phyloP scores from a whole-genome alignment of 495 filamentous ascomycete genomes.

The Hyaloscypha finlandica region DNA sequence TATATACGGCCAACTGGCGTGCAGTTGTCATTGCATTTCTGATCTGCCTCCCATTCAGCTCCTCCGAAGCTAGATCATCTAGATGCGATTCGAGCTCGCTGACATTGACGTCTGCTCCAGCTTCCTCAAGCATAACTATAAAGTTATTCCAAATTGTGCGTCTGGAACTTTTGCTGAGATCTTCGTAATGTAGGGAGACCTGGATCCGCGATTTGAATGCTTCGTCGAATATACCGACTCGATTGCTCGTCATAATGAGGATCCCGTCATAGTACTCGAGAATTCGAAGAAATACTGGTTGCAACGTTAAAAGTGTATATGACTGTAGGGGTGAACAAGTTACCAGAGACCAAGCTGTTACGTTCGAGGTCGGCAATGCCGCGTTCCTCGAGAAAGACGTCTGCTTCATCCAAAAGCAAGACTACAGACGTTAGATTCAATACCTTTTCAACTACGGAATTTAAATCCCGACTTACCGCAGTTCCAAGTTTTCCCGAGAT shows the following conservation, averaged over 20 bases:
- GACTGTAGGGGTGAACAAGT: constrained; percentile 41
- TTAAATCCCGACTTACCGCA: constrained; percentile 26
- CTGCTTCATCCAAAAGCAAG: constrained; percentile 45
- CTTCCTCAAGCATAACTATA: constrained; percentile 13
- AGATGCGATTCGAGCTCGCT: constrained; percentile 9
- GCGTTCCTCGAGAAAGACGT: constrained; percentile 48
- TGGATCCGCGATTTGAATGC: not conserved
- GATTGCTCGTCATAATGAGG: not conserved
- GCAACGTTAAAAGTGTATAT: constrained; percentile 1
- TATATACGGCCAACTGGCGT: constrained; percentile 30
- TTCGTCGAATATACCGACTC: not conserved
- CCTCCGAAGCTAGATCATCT: constrained; percentile 14
- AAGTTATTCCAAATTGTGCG: constrained; percentile 23
- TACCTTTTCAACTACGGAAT: not conserved
- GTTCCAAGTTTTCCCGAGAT: constrained; percentile 49
- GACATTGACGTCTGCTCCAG: constrained; percentile 5
- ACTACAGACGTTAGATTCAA: constrained; percentile 10
- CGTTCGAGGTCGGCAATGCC: constrained; percentile 42
- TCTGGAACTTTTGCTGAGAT: constrained; percentile 21
- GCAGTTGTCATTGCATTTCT: constrained; percentile 42
- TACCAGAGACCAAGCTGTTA: constrained; percentile 50
- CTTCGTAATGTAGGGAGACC: constrained; percentile 41
- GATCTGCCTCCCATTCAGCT: constrained; percentile 47
- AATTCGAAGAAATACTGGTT: constrained; percentile 34
- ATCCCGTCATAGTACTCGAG: constrained; percentile 20